phyloP scores from a whole-genome alignment of 495 filamentous ascomycete species.

The Lophium mytilinum region DNA sequence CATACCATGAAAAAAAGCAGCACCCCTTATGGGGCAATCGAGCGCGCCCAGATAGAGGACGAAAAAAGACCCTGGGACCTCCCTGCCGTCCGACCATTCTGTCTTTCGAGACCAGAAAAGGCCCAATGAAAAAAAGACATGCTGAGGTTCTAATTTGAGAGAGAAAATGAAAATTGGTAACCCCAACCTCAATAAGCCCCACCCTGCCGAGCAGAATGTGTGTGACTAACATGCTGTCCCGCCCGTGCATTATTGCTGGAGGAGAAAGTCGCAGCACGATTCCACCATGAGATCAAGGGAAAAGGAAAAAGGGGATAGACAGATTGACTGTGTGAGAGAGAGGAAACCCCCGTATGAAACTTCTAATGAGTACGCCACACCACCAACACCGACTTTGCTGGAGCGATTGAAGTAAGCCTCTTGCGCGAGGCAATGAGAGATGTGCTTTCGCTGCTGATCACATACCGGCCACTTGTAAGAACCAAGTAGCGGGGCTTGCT shows the following conservation, averaged over 20 bases:
- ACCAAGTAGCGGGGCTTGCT: background rate
- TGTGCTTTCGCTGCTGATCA: no score
- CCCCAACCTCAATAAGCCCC: background rate
- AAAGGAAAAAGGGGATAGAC: background rate
- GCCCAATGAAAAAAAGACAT: background rate
- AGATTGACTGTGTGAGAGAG: conserved; percentile 2
- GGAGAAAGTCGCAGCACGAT: background rate
- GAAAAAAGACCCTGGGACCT: background rate
- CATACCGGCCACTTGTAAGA: no score
- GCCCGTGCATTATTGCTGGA: background rate
- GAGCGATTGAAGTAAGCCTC: background rate
- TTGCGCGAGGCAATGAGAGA: no score
- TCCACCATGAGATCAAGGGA: background rate
- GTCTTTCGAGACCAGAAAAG: background rate
- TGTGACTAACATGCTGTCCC: background rate
- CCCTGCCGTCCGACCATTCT: background rate
- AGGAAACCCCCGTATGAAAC: background rate
- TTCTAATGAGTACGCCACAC: conserved; percentile 20
- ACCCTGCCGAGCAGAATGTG: background rate
- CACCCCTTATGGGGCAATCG: background rate
- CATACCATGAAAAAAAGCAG: background rate
- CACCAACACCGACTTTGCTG: background rate
- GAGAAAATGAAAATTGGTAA: no score
- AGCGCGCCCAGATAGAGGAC: no score
- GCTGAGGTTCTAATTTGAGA: background rate